A percentile compares a stretch with the other conserved stretches of the same genome.
Conservation (phyloP, 768 basidiomycete genomes). For the Hericium coralloides region DNA sequence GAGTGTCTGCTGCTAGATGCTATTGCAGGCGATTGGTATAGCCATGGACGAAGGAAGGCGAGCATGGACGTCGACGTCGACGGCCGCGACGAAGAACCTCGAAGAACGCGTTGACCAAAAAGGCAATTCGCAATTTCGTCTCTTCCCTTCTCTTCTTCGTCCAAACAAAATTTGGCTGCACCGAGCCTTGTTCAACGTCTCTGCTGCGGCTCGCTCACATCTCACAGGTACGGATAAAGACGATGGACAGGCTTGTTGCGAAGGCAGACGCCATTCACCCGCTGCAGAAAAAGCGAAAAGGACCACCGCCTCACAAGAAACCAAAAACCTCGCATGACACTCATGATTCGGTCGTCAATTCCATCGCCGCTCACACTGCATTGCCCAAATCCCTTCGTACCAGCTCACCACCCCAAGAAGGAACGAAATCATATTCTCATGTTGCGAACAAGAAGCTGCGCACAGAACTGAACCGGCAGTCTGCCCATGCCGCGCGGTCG, state of each 20-base stretch:
- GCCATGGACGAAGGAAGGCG: not conserved
- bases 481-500: constrained; percentile 51
- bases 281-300: not conserved
- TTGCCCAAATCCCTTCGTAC: constrained; percentile 63
- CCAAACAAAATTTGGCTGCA: not conserved
- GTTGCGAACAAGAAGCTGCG: constrained; percentile 72
- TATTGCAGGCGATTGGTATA: not conserved
- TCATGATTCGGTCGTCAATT: constrained; percentile 39
- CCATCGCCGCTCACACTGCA: constrained; percentile 29
- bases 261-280: not conserved
- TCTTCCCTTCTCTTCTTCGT: not conserved
- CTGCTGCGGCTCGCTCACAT: not conserved
- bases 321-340: not conserved
- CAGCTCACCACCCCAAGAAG: constrained; percentile 35
- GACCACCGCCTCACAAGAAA: not conserved
- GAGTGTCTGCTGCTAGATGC: not conserved
- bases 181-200: not conserved
- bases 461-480: constrained; percentile 54
- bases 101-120: not conserved
- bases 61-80: not conserved
- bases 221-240: not conserved
- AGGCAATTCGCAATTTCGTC: not conserved
- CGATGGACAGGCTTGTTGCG: not conserved
- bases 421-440: constrained; percentile 43
- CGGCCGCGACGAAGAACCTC: not conserved